Conservation (phyloP, 345 rosid species). For the Populus ilicifolia region DNA sequence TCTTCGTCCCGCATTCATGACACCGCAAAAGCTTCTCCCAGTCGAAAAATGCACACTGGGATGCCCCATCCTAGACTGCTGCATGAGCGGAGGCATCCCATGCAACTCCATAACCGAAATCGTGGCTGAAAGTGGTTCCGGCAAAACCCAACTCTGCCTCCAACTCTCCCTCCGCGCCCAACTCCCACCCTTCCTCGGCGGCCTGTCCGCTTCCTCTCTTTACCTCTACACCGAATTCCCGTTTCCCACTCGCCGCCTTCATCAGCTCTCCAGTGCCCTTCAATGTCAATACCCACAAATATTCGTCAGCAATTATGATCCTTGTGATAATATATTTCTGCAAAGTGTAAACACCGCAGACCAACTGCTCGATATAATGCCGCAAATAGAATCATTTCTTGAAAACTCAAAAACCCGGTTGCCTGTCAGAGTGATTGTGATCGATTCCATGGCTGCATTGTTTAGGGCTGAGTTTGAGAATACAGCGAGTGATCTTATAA, state of each 20-base stretch:
- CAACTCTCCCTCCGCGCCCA: conserved; percentile 71
- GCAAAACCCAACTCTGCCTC: conserved; percentile 86
- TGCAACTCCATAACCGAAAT: conserved; percentile 77
- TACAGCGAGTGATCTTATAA: conserved; percentile 57
- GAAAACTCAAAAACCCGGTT: conserved; percentile 32
- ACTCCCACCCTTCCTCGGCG: conserved; percentile 70
- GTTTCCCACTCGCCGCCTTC: conserved; percentile 73
- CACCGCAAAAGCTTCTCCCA: conserved; percentile 20
- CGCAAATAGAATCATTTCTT: conserved; percentile 48
- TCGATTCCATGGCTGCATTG: conserved; percentile 84
- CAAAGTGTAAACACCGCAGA: conserved; percentile 54
- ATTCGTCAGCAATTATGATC: conserved; percentile 31
- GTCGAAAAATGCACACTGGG: conserved; percentile 58
- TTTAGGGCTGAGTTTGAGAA: conserved; percentile 84
- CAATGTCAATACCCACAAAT: conserved; percentile 30
- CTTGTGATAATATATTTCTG: conserved; percentile 53
- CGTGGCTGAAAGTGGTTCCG: conserved; percentile 79
- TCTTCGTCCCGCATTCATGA: neutral
- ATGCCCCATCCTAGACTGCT: conserved; percentile 54
- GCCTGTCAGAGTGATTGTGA: conserved; percentile 68
- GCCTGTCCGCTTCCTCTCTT: conserved; percentile 69
- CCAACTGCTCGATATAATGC: conserved; percentile 71
- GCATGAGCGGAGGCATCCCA: conserved; percentile 69
- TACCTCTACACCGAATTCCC: conserved; percentile 76
- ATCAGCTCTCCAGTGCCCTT: conserved; percentile 47